Conservation (phyloP, 345 rosid genomes). For the Bruguiera sexangula region DNA sequence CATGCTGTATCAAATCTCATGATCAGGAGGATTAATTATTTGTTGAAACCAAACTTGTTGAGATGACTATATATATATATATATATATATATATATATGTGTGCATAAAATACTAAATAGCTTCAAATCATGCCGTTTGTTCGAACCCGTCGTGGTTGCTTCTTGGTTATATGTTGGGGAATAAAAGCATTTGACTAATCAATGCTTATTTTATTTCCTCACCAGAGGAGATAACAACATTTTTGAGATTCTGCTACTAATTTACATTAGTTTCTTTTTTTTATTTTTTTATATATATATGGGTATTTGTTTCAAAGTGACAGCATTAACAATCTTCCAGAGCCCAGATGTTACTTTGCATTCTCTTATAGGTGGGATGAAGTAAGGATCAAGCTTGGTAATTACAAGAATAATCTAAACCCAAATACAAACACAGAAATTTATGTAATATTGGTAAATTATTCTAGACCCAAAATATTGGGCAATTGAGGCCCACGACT, state of each 20-base stretch:
- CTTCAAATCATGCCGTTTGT: slow-evolving; percentile 15
- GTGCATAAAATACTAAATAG: slow-evolving; percentile 7
- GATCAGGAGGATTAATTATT: slow-evolving; percentile 20
- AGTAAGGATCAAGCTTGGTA: no score
- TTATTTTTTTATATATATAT: no score
- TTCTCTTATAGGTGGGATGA: no score
- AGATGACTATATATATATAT: neutral
- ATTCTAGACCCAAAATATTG: no score
- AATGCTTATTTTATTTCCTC: neutral
- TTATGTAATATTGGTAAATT: no score
- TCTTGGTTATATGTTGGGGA: slow-evolving; percentile 1
- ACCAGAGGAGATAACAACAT: neutral
- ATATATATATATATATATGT: neutral
- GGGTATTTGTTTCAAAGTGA: neutral
- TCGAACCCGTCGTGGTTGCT: slow-evolving; percentile 18
- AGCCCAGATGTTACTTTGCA: neutral
- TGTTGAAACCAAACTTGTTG: slow-evolving; percentile 24
- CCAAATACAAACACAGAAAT: no score
- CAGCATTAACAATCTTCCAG: neutral
- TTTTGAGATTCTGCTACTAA: neutral
- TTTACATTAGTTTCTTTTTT: neutral
- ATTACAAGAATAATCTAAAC: no score
- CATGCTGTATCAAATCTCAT: slow-evolving; percentile 19
- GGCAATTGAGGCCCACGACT: no score
- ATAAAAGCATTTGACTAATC: slow-evolving; percentile 1